Base-by-base conservation (phyloP, 2,329 filamentous ascomycete species). In the Sporothrix euskadiensis region DNA sequence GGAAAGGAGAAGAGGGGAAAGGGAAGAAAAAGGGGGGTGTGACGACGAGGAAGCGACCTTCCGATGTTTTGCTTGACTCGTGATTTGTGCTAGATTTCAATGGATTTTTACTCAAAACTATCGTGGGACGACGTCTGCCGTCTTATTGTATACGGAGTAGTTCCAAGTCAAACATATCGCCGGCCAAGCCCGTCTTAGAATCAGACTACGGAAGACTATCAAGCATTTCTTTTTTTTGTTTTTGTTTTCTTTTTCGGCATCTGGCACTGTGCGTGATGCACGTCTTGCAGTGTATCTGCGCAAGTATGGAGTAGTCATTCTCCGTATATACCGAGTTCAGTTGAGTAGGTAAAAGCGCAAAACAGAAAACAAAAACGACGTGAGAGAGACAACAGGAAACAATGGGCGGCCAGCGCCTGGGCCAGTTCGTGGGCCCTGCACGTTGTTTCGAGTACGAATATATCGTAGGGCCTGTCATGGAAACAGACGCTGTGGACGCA, bases 351-450 rank as follows among this genome's bases (percentile, higher is more conserved):
- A n/a, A 61, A 47, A 26, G 12, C 19, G 12, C 14, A 47, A 30
- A 65, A 65, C 35, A 65, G 6, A 47, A 44, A 12, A 47, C 39
- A 30, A 26, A 56, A 56, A 56, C 52, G 12, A 22, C 30, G 9
- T 26, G 22, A 54, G 52, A 54, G 52, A 56, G 52, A 56, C 52
- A 56, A 12, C 57, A n/a, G 57, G 61, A 68, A 52, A 68, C 44
- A 68, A 47, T n/a, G 7, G 22, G 35, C 59, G 22, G 35, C 59
- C 39, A 7, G 26, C 26, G 44, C 63, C 41, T n/a, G 26, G 39
- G 26, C 63, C 26, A 32, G 12, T 32, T n/a, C 8, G 41, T 49
- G 63, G 63, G 35, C n/a, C 22, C 14, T 52, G 41, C 41, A 12
- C 26, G 4, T 68, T 68, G 63, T 68, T 68, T 52, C 63, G 30